Conservation (phyloP, 148 eudicot genomes). For the Polygonum maritimum region DNA sequence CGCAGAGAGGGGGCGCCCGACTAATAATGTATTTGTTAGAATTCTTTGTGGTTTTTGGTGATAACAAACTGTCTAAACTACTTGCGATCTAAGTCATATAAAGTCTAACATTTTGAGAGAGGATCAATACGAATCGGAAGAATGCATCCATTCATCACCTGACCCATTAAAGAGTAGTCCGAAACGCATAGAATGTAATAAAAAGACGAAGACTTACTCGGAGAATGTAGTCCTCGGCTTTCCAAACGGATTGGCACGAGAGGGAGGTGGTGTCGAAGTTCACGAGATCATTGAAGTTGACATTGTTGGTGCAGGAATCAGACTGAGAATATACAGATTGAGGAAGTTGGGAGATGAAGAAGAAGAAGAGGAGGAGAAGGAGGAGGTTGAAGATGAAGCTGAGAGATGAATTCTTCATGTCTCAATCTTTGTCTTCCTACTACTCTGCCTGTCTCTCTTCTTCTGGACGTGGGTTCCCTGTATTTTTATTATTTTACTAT, state of each 20-base stretch:
- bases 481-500: background rate
- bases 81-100: no score
- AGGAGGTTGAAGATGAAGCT: conserved; percentile 21
- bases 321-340: conserved; percentile 36
- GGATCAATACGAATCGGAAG: no score
- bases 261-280: conserved; percentile 44
- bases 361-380: conserved; percentile 19
- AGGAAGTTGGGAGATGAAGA: conserved; percentile 14
- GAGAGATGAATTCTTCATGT: conserved; percentile 23
- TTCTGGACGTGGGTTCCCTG: background rate
- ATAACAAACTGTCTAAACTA: no score
- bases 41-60: no score
- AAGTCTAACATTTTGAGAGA: no score
- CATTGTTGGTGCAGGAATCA: conserved; percentile 41
- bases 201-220: conserved; percentile 36
- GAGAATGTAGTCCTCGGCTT: conserved; percentile 35
- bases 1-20: no score
- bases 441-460: conserved; percentile 13
- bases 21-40: no score
- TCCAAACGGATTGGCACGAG: conserved; percentile 53
- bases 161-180: background rate
- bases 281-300: conserved; percentile 23
- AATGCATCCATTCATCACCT: background rate
- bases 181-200: background rate
- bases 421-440: conserved; percentile 4